Evolutionary conservation across 495 filamentous ascomycete species (phyloP).

Genomic region (Schizothecium vesticola): DNA sequence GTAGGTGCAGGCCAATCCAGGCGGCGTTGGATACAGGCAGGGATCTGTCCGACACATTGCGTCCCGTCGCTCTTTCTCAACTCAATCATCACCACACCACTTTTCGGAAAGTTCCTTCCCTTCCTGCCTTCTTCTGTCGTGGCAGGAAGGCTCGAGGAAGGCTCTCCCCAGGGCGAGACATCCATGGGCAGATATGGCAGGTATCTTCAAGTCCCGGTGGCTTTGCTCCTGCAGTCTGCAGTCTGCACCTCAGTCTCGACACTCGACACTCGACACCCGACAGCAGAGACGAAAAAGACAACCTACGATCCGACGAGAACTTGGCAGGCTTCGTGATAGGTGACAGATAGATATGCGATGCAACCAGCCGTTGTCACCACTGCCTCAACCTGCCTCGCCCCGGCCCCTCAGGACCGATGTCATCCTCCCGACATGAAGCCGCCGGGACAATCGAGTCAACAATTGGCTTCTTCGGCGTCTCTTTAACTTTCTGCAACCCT

Average conservation of each 20-base stretch:
- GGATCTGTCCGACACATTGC: not conserved
- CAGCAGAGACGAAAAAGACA: not conserved
- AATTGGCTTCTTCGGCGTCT: not conserved
- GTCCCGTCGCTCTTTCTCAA: not conserved
- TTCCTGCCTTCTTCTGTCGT: not conserved
- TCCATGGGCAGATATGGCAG: too few relatives aligned
- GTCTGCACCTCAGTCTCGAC: not conserved
- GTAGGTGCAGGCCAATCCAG: slow-evolving; percentile 1
- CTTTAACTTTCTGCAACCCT: not conserved
- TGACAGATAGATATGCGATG: not conserved
- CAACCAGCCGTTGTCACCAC: not conserved
- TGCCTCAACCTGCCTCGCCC: not conserved
- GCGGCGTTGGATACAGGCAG: slow-evolving; percentile 1
- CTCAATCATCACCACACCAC: not conserved
- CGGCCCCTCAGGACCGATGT: not conserved
- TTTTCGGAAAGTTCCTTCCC: too few relatives aligned
- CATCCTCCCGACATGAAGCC: slow-evolving; percentile 7
- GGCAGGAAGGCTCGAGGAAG: not conserved
- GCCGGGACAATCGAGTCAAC: not conserved
- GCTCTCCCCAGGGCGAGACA: not conserved
- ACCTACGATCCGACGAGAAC: slow-evolving; percentile 8
- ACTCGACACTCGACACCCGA: not conserved
- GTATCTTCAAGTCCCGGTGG: not conserved
- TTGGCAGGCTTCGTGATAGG: not conserved
- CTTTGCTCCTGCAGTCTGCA: not conserved